Evolutionary conservation across 2,329 filamentous ascomycete species (phyloP).

Genomic region (Trichoderma sp.): DNA sequence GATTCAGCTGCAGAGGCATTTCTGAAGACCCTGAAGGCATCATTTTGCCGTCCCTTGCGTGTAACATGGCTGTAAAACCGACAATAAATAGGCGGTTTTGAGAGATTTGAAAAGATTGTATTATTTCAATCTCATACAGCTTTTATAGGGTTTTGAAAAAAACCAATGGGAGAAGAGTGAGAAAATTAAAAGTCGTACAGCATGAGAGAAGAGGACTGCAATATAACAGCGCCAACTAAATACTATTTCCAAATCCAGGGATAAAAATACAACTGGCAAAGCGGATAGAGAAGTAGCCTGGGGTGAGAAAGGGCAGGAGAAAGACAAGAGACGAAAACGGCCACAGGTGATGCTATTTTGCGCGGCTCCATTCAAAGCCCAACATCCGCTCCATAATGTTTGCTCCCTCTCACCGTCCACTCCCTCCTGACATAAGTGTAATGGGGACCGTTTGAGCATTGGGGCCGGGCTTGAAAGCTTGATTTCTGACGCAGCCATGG

Average conservation of each 20-base stretch:
- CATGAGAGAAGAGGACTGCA: neutral
- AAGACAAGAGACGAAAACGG: conserved; percentile 10
- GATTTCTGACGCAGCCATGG: conserved; percentile 13
- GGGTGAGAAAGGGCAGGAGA: neutral
- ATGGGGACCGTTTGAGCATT: neutral
- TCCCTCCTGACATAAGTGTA: neutral
- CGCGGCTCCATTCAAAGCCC: conserved; percentile 8
- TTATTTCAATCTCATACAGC: neutral
- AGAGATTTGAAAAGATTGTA: neutral
- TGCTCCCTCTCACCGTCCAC: conserved; percentile 5
- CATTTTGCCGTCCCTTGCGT: conserved; percentile 3
- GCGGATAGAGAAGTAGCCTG: neutral
- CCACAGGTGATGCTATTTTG: neutral
- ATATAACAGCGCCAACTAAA: neutral
- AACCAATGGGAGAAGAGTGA: neutral
- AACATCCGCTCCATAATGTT: neutral
- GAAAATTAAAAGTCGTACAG: neutral
- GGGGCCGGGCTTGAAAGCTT: neutral
- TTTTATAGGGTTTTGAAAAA: neutral
- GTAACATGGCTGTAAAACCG: neutral
- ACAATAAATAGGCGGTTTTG: neutral
- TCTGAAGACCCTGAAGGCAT: conserved; percentile 11
- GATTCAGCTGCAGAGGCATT: conserved; percentile 37
- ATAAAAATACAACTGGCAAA: neutral
- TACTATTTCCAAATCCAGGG: conserved; percentile 1